Conservation (phyloP, 176 grass and related monocot genomes). For the Dactylis glomerata region DNA sequence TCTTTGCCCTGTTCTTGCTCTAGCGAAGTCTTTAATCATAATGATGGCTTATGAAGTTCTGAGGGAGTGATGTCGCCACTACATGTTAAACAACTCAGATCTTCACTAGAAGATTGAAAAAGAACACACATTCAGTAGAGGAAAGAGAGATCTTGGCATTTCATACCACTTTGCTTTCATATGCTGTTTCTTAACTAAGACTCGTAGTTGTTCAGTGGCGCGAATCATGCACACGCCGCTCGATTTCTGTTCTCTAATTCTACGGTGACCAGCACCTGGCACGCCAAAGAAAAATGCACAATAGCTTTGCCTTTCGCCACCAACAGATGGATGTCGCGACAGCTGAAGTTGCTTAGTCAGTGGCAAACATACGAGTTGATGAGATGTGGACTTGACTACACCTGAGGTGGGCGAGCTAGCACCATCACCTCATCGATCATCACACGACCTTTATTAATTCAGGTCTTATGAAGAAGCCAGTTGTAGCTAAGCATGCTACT, state of each 20-base stretch:
- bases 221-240: slow-evolving; percentile 6
- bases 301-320: slow-evolving; percentile 9
- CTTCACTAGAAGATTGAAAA: background rate
- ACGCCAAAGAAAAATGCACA: background rate
- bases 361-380: background rate
- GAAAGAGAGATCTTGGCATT: background rate
- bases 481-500: background rate
- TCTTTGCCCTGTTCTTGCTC: slow-evolving; percentile 25
- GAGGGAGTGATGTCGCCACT: slow-evolving; percentile 47
- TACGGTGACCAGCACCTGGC: background rate
- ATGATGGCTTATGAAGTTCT: background rate
- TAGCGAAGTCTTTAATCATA: slow-evolving; percentile 62
- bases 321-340: background rate
- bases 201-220: background rate
- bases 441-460: background rate
- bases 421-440: background rate
- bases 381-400: background rate
- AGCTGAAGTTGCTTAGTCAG: background rate
- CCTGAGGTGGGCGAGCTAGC: background rate
- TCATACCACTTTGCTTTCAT: slow-evolving; percentile 9
- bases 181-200: background rate
- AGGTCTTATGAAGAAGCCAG: background rate
- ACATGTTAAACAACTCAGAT: slow-evolving; percentile 28
- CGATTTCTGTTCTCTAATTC: background rate
- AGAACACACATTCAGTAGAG: background rate